Evolutionary conservation across 352 stramenopile species (phyloP).

Genomic region (Globisporangium rhizosaccharum): DNA sequence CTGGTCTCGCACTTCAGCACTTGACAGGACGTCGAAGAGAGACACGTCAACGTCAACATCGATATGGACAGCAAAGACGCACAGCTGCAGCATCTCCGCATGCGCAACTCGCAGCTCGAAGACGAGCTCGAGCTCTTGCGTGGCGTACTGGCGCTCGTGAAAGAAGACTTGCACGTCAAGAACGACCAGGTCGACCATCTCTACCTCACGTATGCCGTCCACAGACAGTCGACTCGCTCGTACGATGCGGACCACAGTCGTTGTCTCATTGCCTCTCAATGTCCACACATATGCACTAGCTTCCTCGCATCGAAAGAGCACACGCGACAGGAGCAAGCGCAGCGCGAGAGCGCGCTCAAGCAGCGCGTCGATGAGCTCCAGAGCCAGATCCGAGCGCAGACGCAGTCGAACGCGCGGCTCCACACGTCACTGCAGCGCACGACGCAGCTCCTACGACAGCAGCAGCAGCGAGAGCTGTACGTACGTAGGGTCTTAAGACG

Average conservation of each 20-base stretch:
- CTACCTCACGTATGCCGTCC: conserved; percentile 18
- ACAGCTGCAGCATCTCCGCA: neutral
- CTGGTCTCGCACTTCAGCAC: no score
- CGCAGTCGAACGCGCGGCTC: conserved; percentile 11
- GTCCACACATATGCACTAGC: neutral
- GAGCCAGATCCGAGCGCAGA: conserved; percentile 10
- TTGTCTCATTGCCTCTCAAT: neutral
- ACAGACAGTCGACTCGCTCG: neutral
- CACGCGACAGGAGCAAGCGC: conserved; percentile 18
- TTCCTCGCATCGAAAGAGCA: conserved; percentile 19
- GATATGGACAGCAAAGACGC: neutral
- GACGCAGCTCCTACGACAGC: neutral
- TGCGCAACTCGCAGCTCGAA: conserved; percentile 13
- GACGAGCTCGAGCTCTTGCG: conserved; percentile 24
- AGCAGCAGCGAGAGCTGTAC: neutral
- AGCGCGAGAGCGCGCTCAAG: conserved; percentile 15
- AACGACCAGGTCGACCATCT: conserved; percentile 29
- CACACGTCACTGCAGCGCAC: conserved; percentile 10
- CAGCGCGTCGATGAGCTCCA: conserved; percentile 16
- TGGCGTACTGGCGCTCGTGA: conserved; percentile 22
- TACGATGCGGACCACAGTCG: neutral
- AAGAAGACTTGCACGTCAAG: conserved; percentile 31
- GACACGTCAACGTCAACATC: no score
- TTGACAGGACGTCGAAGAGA: no score
- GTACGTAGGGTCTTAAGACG: no score